Base-by-base conservation (phyloP, 1,284 basidiomycete species). In the Tylopilus sp. region DNA sequence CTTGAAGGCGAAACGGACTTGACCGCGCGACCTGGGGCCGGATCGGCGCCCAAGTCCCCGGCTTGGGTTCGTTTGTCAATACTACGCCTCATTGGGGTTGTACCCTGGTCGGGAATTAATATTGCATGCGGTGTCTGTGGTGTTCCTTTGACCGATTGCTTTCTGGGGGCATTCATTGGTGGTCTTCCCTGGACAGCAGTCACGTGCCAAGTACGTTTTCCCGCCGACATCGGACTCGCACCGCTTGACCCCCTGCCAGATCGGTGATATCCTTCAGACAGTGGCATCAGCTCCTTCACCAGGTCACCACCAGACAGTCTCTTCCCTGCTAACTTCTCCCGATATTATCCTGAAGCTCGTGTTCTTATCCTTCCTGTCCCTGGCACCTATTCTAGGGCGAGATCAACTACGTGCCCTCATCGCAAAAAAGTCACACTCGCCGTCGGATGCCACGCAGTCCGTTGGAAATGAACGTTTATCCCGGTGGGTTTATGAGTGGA, bases 71-170 rank as follows among this genome's bases (percentile, higher is more conserved):
- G 91, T 30, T 73, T 94, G 43, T 84, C 89, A 6, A 78, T 94
- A 53, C 80, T 95, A 59, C 82, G 91, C 39, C 82, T 94, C 46
- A 81, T 94, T 64, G 91, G 92, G 24, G 82, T 95, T 47, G 90
- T 95, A 9, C 91, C 91, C 5, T 95, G 91, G 91, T 91, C 88
- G 47, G 92, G 90, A 48, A 91, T 95, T 74, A 95, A 95, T 65
- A 88, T 95, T 52, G 92, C 92, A 29, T 93, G 88, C 66, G 91
- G 91, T 42, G 89, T 94, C 15, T 90, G 89, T 59, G 85, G 88
- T 30, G 90, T 95, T 21, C 73, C 81, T 7, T 63, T 88, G 43
- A 64, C 71, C 49, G 85, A 92, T 62, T 93, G 90, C 68, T 76
- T 85, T 60, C 73, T 91, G 24, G 88, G 88, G 36, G 76, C 83